phyloP scores from a whole-genome alignment of 2,329 filamentous ascomycete genomes.

The Zalaria sp. region DNA sequence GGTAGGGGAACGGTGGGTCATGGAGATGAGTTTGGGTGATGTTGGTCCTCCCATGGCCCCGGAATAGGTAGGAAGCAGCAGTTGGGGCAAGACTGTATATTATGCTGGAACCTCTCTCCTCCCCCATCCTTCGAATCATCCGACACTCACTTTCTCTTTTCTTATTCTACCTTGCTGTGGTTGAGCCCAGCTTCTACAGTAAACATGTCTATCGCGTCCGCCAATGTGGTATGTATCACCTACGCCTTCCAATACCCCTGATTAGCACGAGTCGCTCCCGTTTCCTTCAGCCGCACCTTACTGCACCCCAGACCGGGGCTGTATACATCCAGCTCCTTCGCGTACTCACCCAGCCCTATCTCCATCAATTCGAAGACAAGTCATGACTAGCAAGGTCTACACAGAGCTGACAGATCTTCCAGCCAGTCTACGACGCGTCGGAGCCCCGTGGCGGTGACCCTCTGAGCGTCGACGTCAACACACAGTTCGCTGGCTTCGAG shows the following conservation, averaged over 20 bases:
- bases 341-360: neutral
- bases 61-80: neutral
- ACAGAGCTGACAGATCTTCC: neutral
- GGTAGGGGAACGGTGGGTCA: slow-evolving; percentile 2
- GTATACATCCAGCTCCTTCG: neutral
- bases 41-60: neutral
- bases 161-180: too few species aligned
- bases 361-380: neutral
- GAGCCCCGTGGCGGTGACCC: slow-evolving; percentile 42
- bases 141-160: too few species aligned
- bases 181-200: too few species aligned
- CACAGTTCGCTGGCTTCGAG: slow-evolving; percentile 44
- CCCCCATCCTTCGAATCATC: too few species aligned
- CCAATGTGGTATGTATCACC: neutral
- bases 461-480: slow-evolving; percentile 39
- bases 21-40: neutral
- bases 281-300: neutral
- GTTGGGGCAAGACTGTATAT: neutral
- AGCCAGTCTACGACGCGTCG: slow-evolving; percentile 24
- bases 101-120: neutral
- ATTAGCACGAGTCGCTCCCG: neutral
- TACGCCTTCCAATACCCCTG: neutral
- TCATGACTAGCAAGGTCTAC: neutral
- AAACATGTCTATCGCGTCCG: too few species aligned
- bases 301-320: neutral